Conservation (phyloP, 2,329 filamentous ascomycete genomes). For the Epichloe gansuensis region DNA sequence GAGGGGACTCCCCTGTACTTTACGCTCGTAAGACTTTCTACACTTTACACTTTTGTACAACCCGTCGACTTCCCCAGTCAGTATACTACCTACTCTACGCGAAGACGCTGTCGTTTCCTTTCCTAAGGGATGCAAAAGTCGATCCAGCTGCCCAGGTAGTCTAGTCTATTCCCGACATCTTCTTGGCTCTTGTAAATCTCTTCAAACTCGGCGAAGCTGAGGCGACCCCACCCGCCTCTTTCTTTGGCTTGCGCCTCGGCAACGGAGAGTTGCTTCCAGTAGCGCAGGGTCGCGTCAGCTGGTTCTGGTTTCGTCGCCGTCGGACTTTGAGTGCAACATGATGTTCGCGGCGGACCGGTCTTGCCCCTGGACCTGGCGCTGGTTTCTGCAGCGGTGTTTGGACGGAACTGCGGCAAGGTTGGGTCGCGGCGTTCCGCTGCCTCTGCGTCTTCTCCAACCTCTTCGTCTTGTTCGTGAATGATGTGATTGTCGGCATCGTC, state of each 20-base stretch:
- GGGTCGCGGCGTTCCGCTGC: slow-evolving; percentile 35
- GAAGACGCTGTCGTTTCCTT: background rate
- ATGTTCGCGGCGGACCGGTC: background rate
- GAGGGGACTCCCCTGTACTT: no score
- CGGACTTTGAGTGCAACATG: background rate
- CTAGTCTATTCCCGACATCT: slow-evolving; percentile 50
- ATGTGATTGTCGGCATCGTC: background rate
- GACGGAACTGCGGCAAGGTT: slow-evolving; percentile 57
- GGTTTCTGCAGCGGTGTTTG: slow-evolving; percentile 30
- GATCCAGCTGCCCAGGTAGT: slow-evolving; percentile 84
- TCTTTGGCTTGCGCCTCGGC: slow-evolving; percentile 56
- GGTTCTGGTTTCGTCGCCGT: slow-evolving; percentile 11
- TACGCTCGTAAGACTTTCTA: no score
- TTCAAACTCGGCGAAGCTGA: slow-evolving; percentile 73
- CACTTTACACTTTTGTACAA: no score
- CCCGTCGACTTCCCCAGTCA: no score
- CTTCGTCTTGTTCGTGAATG: background rate
- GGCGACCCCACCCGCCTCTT: slow-evolving; percentile 67
- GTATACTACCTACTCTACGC: background rate
- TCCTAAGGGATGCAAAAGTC: slow-evolving; percentile 59
- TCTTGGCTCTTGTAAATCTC: slow-evolving; percentile 57
- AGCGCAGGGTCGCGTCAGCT: slow-evolving; percentile 22
- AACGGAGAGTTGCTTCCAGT: slow-evolving; percentile 46
- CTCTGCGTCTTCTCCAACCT: slow-evolving; percentile 12
- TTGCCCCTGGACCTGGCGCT: slow-evolving; percentile 5